Evolutionary conservation across 331 rosid species (phyloP).

Genomic region (Pyracantha coccinea): DNA sequence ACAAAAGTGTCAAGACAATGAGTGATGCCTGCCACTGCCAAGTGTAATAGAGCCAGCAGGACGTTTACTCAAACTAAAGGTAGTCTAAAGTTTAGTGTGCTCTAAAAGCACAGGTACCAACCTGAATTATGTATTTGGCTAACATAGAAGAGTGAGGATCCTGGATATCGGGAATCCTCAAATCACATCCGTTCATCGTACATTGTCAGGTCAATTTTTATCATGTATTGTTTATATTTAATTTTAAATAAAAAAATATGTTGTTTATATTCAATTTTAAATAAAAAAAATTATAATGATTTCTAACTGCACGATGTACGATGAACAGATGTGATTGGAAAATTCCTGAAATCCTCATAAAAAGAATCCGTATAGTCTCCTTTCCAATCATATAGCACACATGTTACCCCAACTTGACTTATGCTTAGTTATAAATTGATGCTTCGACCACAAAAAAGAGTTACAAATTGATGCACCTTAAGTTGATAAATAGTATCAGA

Average conservation of each 20-base stretch:
- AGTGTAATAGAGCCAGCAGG: not conserved
- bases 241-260: no score
- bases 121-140: not conserved
- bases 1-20: not conserved
- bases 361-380: not conserved
- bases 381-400: not conserved
- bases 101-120: not conserved
- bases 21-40: not conserved
- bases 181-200: accelerated
- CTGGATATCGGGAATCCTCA: accelerated
- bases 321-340: no score
- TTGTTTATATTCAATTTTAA: no score
- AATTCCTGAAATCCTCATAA: no score
- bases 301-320: accelerated
- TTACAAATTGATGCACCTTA: not conserved
- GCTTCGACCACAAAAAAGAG: not conserved
- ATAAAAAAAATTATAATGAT: no score
- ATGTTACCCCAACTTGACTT: not conserved
- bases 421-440: not conserved
- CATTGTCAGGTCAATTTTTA: accelerated
- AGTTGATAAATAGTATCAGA: not conserved
- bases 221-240: no score
- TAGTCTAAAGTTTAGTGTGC: not conserved
- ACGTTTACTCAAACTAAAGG: not conserved
- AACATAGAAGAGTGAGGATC: no score